Evolutionary conservation across 768 basidiomycete species (phyloP).

Genomic region (Filobasidium wieringae): DNA sequence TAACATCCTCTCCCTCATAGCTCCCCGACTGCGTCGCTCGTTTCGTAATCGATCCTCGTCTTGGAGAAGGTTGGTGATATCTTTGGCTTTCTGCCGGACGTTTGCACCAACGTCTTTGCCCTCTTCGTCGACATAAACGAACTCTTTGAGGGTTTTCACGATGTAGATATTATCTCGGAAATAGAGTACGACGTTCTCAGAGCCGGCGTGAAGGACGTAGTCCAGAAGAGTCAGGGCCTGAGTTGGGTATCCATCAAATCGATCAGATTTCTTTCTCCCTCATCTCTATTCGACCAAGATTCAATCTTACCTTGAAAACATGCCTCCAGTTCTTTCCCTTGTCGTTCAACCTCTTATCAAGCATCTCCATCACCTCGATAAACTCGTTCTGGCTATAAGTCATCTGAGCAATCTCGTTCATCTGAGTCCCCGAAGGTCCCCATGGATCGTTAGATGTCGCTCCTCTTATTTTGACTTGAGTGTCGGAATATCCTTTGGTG

Average conservation of each 20-base stretch:
- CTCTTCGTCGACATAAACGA: slow-evolving; percentile 89
- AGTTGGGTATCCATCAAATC: slow-evolving; percentile 19
- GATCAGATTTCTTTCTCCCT: not conserved
- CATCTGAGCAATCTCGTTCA: slow-evolving; percentile 96
- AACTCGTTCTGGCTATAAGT: slow-evolving; percentile 98
- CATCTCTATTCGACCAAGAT: not conserved
- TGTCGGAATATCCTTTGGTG: slow-evolving; percentile 74
- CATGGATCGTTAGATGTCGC: slow-evolving; percentile 96
- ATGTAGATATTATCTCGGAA: slow-evolving; percentile 95
- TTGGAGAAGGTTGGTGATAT: slow-evolving; percentile 83
- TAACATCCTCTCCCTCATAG: slow-evolving; percentile 92
- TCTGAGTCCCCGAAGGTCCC: slow-evolving; percentile 94
- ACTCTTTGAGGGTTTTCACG: slow-evolving; percentile 97
- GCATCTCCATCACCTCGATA: slow-evolving; percentile 99
- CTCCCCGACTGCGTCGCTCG: slow-evolving; percentile 63
- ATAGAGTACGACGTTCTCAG: slow-evolving; percentile 96
- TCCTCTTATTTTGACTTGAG: slow-evolving; percentile 68
- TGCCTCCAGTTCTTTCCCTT: slow-evolving; percentile 99
- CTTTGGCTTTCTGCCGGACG: slow-evolving; percentile 58
- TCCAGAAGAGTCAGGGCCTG: slow-evolving; percentile 79
- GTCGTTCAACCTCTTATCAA: slow-evolving; percentile 87
- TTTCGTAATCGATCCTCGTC: slow-evolving; percentile 75
- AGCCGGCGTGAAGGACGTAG: slow-evolving; percentile 89
- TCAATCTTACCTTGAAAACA: slow-evolving; percentile 73
- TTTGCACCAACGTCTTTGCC: slow-evolving; percentile 98